Evolutionary conservation across 2,329 filamentous ascomycete species (phyloP), one percentile per base, ranked within the genome.

Genomic region (Magnaporthiopsis incrustans): DNA sequence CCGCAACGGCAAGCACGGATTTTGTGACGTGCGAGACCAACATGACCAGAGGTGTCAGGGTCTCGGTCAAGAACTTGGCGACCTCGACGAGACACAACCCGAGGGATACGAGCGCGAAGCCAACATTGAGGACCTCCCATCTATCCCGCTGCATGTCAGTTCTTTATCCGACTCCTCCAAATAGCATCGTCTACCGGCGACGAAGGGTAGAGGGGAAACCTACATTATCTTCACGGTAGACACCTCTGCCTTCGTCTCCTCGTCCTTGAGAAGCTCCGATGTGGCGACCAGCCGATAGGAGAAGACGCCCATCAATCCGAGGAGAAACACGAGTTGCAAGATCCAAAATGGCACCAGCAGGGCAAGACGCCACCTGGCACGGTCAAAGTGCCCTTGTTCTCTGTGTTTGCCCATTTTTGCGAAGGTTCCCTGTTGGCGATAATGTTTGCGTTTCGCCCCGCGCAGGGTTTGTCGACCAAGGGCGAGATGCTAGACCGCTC

Each of bases 61-160:
- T 77, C 70, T 85, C 75, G 57, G 78, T 75, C 35, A 79, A 66
- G 32, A 76, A 69, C 64, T 77, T 78, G 26, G 72, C 69, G n/a
- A 77, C 67, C 35, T 78, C 77, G 66, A 80, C 75, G 60, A 75
- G 77, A 69, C 77, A 80, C 64, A 81, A 73, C 35, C 79, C 44
- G 7, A 82, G 77, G 0, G 79, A 77, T 53, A 82, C 65, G 32
- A 80, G 71, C 22, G 82, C 80, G 63, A 85, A 75, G 63, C 66
- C 77, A 61, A 86, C 77, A 67, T 84, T 85, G 62, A 77, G 78
- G 27, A 71, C 74, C 71, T 85, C 81, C 83, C 84, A 86, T 35
- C 83, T 85, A 66, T 15, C 4, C 2, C 30, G 59, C 56, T 6
- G 25, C 33, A 56, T 53, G 25, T 33, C 32, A 62, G 4, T 58